These are phyloP conservation scores for Chionographis japonica DNA, from an alignment of 106 monocot species.

Conservation along the genomic window DNA sequence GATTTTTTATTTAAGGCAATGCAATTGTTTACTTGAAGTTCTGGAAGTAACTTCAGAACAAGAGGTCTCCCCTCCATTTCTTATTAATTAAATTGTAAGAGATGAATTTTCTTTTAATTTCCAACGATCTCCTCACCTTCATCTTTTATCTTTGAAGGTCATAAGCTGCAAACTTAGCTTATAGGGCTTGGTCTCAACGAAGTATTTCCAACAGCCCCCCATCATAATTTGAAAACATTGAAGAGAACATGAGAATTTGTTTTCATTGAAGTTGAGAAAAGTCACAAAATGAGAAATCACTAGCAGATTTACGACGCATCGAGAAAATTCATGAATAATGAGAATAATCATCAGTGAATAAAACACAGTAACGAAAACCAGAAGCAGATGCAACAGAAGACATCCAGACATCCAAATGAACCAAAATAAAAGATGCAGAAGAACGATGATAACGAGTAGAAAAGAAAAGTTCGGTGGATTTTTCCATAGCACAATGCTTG, in stretches of 20 bases:
- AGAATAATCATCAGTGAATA: too few relatives aligned
- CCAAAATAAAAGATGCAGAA: background rate
- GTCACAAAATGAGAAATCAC: background rate
- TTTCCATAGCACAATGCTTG: background rate
- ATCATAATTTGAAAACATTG: background rate
- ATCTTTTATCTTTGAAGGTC: too few relatives aligned
- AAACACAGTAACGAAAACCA: background rate
- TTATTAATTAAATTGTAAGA: too few relatives aligned
- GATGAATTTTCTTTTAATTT: too few relatives aligned
- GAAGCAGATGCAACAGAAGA: background rate
- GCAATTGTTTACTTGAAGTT: too few relatives aligned
- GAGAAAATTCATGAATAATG: background rate
- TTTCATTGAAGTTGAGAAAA: background rate
- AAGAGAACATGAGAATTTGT: background rate
- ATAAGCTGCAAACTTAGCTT: too few relatives aligned
- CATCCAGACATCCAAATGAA: conserved; percentile 2
- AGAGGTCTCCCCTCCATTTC: too few relatives aligned
- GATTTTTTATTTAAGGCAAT: too few relatives aligned
- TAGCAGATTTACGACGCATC: background rate
- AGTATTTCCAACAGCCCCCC: background rate
- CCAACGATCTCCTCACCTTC: too few relatives aligned
- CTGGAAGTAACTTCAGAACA: too few relatives aligned
- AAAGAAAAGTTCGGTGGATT: background rate
- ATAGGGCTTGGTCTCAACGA: too few relatives aligned
- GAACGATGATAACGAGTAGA: background rate